These are phyloP conservation scores for Gliomastix tumulicola DNA, from an alignment of 2,329 filamentous ascomycete species.

Conservation along the genomic window DNA sequence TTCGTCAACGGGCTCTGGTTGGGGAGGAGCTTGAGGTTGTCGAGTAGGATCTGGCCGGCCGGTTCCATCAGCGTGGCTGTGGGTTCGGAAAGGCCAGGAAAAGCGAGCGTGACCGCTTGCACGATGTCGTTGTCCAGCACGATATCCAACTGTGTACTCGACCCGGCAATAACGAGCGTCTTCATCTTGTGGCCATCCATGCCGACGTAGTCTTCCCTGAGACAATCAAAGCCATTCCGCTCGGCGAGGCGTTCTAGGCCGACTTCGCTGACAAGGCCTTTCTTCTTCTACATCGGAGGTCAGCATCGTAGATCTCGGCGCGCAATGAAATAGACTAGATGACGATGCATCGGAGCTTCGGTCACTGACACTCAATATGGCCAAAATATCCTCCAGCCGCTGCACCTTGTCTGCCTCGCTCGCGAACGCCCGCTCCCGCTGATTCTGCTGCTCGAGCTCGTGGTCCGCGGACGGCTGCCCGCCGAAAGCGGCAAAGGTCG, in stretches of 20 bases:
- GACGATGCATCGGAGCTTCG: too few relatives aligned
- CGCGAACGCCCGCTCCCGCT: neutral
- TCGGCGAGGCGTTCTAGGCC: slow-evolving; percentile 66
- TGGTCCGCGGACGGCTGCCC: slow-evolving; percentile 13
- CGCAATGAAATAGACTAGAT: too few relatives aligned
- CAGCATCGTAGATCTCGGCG: too few relatives aligned
- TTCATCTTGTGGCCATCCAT: slow-evolving; percentile 40
- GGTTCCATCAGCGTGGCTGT: slow-evolving; percentile 53
- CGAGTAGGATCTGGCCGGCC: slow-evolving; percentile 58
- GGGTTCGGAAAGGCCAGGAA: slow-evolving; percentile 51
- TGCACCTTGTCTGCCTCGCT: slow-evolving; percentile 45
- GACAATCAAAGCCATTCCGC: slow-evolving; percentile 57
- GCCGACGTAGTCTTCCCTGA: slow-evolving; percentile 48
- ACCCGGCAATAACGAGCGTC: slow-evolving; percentile 56
- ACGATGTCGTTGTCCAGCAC: slow-evolving; percentile 55
- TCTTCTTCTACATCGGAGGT: slow-evolving; percentile 32
- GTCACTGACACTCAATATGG: slow-evolving; percentile 38
- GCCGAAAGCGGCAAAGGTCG: slow-evolving; percentile 54
- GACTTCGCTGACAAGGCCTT: slow-evolving; percentile 65
- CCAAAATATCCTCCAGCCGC: slow-evolving; percentile 44
- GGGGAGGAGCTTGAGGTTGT: slow-evolving; percentile 54
- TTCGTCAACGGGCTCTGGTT: slow-evolving; percentile 62
- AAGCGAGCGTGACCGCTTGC: slow-evolving; percentile 54
- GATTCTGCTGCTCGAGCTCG: neutral
- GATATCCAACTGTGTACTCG: slow-evolving; percentile 33